Base-by-base conservation (phyloP, 208 protist species). In the Acanthamoeba royreba region DNA sequence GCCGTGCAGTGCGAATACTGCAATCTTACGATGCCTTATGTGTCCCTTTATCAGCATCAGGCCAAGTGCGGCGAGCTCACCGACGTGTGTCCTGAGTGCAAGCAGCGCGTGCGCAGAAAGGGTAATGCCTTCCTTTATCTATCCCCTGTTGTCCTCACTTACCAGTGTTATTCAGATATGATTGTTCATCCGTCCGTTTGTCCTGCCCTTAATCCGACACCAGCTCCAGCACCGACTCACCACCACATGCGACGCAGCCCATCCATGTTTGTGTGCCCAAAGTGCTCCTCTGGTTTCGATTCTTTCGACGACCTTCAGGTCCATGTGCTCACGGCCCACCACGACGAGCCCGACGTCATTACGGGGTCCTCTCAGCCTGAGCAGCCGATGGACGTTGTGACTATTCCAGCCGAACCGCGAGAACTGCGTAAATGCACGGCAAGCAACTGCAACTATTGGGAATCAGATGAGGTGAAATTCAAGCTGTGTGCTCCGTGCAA, bases 301-400 rank as follows among this genome's bases (percentile, higher is more conserved):
- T 77, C 52, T 13, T 47, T 79, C 61, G 87, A 92, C 55, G 87
- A 92, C 58, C 87, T 92, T 9, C 87, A 92, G 61, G 85, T 92
- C n/a, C 87, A 92, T 43, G 53, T 92, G 87, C 40, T 92, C 40
- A 92, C 87, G 43, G 52, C 42, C 3, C 87, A 92, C 17, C 58
- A 92, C 31, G 87, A 47, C 74, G 61, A 92, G 28, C 35, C 38
- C 3, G 87, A 92, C 42, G 87, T 61, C n/a, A 31, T 31, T 5
- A 79, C 22, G 19, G 87, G 33, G 25, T n/a, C 58, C 13, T 3
- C 43, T 22, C n/a, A 28, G 43, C 25, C 11, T 0, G 7, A 85
- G 74, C 0, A 0, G n/a, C 31, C 74, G n/a, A 3, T 79, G 38
- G 66, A 79, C 66, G 66, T 79, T 17, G 66, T 46, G 43, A 8